Conservation (phyloP, 176 grass and related monocot genomes). For the Phyllostachys edulis region DNA sequence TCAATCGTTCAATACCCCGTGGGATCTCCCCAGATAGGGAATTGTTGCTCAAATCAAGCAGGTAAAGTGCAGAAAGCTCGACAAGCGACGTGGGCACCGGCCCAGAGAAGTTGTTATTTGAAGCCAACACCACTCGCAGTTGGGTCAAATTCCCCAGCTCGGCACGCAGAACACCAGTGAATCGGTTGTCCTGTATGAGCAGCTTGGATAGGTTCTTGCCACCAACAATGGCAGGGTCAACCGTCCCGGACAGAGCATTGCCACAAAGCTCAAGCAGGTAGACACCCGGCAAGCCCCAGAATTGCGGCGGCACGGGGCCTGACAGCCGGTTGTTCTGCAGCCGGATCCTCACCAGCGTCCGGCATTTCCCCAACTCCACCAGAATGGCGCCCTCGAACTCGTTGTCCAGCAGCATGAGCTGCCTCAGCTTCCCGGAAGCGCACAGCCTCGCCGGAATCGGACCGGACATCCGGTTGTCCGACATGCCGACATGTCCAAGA, state of each 20-base stretch:
- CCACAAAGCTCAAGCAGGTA: slow-evolving; percentile 57
- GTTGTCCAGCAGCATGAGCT: slow-evolving; percentile 75
- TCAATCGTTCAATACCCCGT: slow-evolving; percentile 25
- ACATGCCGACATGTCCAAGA: slow-evolving; percentile 63
- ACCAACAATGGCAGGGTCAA: slow-evolving; percentile 52
- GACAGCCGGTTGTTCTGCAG: slow-evolving; percentile 58
- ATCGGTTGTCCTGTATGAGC: slow-evolving; percentile 57
- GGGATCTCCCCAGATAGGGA: slow-evolving; percentile 70
- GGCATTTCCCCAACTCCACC: slow-evolving; percentile 53
- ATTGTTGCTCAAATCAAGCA: slow-evolving; percentile 66
- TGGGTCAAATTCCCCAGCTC: slow-evolving; percentile 51
- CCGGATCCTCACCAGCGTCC: slow-evolving; percentile 53
- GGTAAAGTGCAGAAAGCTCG: slow-evolving; percentile 26
- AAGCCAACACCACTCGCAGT: slow-evolving; percentile 47
- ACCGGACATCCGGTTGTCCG: slow-evolving; percentile 65
- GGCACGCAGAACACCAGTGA: slow-evolving; percentile 62
- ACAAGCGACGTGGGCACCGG: slow-evolving; percentile 40
- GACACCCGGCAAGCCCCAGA: slow-evolving; percentile 72
- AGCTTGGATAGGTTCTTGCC: slow-evolving; percentile 63
- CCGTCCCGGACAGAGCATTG: slow-evolving; percentile 60
- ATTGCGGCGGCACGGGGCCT: slow-evolving; percentile 48
- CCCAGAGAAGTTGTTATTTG: slow-evolving; percentile 59
- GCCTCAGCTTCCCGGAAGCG: slow-evolving; percentile 36
- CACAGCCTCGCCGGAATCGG: slow-evolving; percentile 65
- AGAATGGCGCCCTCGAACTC: slow-evolving; percentile 62